Evolutionary conservation across 805 yeast species (phyloP).

Genomic region (Danielia reshetovae): DNA sequence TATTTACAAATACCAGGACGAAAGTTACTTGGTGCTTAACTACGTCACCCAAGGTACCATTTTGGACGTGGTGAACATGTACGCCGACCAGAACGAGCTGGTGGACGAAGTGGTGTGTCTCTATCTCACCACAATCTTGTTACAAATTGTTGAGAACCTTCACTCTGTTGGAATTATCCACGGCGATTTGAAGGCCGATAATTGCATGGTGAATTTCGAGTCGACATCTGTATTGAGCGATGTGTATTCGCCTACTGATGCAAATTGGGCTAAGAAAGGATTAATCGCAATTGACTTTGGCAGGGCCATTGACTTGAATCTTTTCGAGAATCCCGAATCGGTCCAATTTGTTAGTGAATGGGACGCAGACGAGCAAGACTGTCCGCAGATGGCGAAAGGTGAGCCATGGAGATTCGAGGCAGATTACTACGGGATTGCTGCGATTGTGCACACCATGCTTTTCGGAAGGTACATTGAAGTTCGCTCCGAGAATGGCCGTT

Average conservation of each 20-base stretch:
- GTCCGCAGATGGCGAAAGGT: slow-evolving; percentile 60
- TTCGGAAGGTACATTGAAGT: slow-evolving; percentile 64
- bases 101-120: slow-evolving; percentile 62
- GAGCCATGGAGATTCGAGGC: slow-evolving; percentile 73
- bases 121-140: slow-evolving; percentile 60
- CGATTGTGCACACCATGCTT: slow-evolving; percentile 65
- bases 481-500: neutral
- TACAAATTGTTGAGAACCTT: slow-evolving; percentile 55
- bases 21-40: slow-evolving; percentile 62
- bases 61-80: slow-evolving; percentile 59
- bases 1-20: slow-evolving; percentile 57
- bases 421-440: slow-evolving; percentile 82
- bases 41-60: slow-evolving; percentile 70
- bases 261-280: slow-evolving; percentile 51
- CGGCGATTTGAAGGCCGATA: slow-evolving; percentile 84
- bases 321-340: slow-evolving; percentile 31
- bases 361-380: slow-evolving; percentile 64
- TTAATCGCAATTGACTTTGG: slow-evolving; percentile 77
- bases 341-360: slow-evolving; percentile 57
- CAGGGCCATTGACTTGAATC: slow-evolving; percentile 64
- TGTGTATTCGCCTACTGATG: slow-evolving; percentile 28
- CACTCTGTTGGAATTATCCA: slow-evolving; percentile 69
- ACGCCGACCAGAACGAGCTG: slow-evolving; percentile 20
- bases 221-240: slow-evolving; percentile 11
- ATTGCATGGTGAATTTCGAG: slow-evolving; percentile 68